Evolutionary conservation across 148 eudicot species (phyloP).

Genomic region (Heliamphora exappendiculata): DNA sequence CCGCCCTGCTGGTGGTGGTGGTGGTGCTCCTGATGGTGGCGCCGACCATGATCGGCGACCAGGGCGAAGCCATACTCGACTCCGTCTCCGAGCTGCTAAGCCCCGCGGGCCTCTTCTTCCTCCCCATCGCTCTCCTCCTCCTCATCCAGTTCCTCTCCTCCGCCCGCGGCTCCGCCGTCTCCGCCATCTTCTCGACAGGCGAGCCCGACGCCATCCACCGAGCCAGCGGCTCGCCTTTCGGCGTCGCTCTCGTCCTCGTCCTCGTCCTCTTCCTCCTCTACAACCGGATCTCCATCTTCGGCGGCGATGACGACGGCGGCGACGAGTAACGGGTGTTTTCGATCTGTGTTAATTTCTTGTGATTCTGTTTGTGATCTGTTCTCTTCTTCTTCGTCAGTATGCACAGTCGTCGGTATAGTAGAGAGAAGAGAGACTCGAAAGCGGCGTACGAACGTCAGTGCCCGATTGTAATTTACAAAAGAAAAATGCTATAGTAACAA

Average conservation of each 20-base stretch:
- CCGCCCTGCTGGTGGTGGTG: slow-evolving; percentile 55
- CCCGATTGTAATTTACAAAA: no score
- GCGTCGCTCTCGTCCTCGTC: slow-evolving; percentile 55
- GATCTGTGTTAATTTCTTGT: background rate
- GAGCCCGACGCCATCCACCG: slow-evolving; percentile 74
- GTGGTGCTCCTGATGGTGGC: slow-evolving; percentile 37
- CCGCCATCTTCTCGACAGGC: slow-evolving; percentile 51
- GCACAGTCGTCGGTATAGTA: background rate
- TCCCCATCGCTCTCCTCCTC: slow-evolving; percentile 67
- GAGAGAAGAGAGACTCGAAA: no score
- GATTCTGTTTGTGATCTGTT: background rate
- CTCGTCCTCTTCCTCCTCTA: slow-evolving; percentile 62
- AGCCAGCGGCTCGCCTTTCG: slow-evolving; percentile 72
- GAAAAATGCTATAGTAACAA: no score
- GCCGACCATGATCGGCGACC: slow-evolving; percentile 45
- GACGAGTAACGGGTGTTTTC: slow-evolving; percentile 28
- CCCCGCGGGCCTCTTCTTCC: slow-evolving; percentile 62
- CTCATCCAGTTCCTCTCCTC: slow-evolving; percentile 69
- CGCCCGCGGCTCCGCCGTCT: slow-evolving; percentile 39
- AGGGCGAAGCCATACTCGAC: slow-evolving; percentile 63
- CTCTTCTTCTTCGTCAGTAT: background rate
- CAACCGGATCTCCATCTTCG: slow-evolving; percentile 58
- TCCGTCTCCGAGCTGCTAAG: slow-evolving; percentile 55
- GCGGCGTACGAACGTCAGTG: no score
- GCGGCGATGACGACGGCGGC: slow-evolving; percentile 77